phyloP scores from a whole-genome alignment of 768 basidiomycete species.

The Collybia mongolica region DNA sequence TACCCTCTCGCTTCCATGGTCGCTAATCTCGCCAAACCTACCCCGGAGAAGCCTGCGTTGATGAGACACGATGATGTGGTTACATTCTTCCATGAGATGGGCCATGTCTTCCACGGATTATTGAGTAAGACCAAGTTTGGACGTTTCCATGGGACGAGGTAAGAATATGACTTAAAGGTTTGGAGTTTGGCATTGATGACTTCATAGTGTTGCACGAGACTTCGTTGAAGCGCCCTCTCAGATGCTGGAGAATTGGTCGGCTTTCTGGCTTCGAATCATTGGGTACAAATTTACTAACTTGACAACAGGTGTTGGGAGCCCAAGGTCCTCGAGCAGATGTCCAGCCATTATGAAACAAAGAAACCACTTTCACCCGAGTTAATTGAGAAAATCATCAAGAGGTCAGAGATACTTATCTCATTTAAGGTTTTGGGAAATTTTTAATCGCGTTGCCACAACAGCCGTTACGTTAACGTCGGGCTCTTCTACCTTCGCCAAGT shows the following conservation, averaged over 20 bases:
- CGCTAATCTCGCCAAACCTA: slow-evolving; percentile 86
- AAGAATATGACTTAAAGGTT: slow-evolving; percentile 1
- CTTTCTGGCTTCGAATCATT: background rate
- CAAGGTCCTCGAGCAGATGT: slow-evolving; percentile 73
- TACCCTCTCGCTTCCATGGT: slow-evolving; percentile 87
- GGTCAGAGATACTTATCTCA: slow-evolving; percentile 34
- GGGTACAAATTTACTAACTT: background rate
- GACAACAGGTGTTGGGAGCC: slow-evolving; percentile 74
- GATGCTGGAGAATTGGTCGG: slow-evolving; percentile 89
- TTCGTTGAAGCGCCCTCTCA: slow-evolving; percentile 91
- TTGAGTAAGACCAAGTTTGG: slow-evolving; percentile 68
- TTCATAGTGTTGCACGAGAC: slow-evolving; percentile 63
- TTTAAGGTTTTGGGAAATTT: background rate
- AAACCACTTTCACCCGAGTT: slow-evolving; percentile 68
- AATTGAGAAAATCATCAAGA: slow-evolving; percentile 79
- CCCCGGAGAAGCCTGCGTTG: slow-evolving; percentile 74
- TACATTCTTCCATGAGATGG: slow-evolving; percentile 93
- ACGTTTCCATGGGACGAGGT: slow-evolving; percentile 82
- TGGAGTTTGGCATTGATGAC: background rate
- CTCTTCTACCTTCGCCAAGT: slow-evolving; percentile 81
- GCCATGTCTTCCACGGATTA: slow-evolving; percentile 69
- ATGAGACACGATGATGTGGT: slow-evolving; percentile 89
- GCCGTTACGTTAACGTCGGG: slow-evolving; percentile 80
- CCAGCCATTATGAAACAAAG: slow-evolving; percentile 76
- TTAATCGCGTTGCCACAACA: slow-evolving; percentile 15